Conservation (phyloP, 148 eudicot genomes). For the Nepenthes mirabilis region DNA sequence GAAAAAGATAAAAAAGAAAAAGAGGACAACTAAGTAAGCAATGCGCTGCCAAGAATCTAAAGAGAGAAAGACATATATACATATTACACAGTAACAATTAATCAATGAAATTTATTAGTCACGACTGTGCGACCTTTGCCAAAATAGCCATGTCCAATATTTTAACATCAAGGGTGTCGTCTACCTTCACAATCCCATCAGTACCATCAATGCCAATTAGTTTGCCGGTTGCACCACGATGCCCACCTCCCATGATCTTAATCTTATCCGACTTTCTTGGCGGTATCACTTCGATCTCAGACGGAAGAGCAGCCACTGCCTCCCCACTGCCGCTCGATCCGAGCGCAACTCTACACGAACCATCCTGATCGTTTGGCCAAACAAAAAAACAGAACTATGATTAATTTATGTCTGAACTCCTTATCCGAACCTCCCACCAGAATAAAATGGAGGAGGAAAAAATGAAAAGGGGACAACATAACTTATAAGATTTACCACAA, state of each 20-base stretch:
- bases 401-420: background rate
- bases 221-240: conserved; percentile 79
- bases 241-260: conserved; percentile 89
- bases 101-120: conserved; percentile 1
- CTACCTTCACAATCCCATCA: conserved; percentile 89
- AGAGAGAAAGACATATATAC: too few relatives aligned
- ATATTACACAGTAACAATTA: too few relatives aligned
- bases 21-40: too few relatives aligned
- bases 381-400: background rate
- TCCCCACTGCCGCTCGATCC: conserved; percentile 71
- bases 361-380: conserved; percentile 43
- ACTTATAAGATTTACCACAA: too few relatives aligned
- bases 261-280: conserved; percentile 85
- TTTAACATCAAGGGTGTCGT: conserved; percentile 79
- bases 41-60: too few relatives aligned
- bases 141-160: conserved; percentile 78
- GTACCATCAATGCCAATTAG: conserved; percentile 88
- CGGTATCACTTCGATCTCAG: conserved; percentile 55
- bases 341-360: conserved; percentile 75
- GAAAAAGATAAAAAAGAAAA: too few relatives aligned
- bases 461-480: background rate
- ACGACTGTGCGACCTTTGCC: conserved; percentile 54
- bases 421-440: too few relatives aligned
- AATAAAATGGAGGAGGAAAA: too few relatives aligned
- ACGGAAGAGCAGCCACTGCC: conserved; percentile 35